Percentiles rank a stretch among this genome's conserved stretches.
Conservation (phyloP, 2,329 filamentous ascomycete genomes). For the Ceratocystiopsis sp. region DNA sequence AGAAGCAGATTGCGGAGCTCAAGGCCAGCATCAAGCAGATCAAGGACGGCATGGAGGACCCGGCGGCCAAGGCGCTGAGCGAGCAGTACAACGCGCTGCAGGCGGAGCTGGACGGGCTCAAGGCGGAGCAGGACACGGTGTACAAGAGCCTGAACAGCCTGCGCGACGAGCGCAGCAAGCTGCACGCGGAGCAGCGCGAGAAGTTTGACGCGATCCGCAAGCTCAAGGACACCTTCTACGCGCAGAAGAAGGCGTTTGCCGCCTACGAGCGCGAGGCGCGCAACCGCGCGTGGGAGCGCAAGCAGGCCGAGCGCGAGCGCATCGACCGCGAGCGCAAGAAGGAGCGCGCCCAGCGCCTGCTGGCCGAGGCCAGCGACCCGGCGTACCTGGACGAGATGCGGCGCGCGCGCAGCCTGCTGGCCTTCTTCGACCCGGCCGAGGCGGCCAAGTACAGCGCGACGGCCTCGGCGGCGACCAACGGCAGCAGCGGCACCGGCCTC, state of each 20-base stretch:
- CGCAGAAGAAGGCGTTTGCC: constrained; percentile 63
- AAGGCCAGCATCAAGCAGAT: constrained; percentile 78
- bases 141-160: constrained; percentile 77
- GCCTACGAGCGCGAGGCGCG: constrained; percentile 73
- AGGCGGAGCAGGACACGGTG: constrained; percentile 77
- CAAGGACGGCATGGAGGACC: constrained; percentile 78
- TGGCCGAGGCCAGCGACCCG: constrained; percentile 67
- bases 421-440: constrained; percentile 71
- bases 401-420: constrained; percentile 70
- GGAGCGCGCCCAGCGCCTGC: constrained; percentile 57
- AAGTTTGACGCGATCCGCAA: constrained; percentile 70
- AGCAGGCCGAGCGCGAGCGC: constrained; percentile 63
- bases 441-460: constrained; percentile 16
- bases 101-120: constrained; percentile 76
- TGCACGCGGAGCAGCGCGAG: constrained; percentile 71
- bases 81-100: constrained; percentile 76
- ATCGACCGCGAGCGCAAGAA: constrained; percentile 56
- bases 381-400: constrained; percentile 90
- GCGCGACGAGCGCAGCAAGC: constrained; percentile 69
- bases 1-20: constrained; percentile 79
- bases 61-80: constrained; percentile 73
- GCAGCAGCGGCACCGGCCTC: constrained; percentile 49
- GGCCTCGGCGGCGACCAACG: constrained; percentile 48
- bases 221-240: constrained; percentile 79
- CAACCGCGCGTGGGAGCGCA: constrained; percentile 58